Base-by-base conservation (phyloP, 2,329 filamentous ascomycete species). In the Aureobasidium namibiae region DNA sequence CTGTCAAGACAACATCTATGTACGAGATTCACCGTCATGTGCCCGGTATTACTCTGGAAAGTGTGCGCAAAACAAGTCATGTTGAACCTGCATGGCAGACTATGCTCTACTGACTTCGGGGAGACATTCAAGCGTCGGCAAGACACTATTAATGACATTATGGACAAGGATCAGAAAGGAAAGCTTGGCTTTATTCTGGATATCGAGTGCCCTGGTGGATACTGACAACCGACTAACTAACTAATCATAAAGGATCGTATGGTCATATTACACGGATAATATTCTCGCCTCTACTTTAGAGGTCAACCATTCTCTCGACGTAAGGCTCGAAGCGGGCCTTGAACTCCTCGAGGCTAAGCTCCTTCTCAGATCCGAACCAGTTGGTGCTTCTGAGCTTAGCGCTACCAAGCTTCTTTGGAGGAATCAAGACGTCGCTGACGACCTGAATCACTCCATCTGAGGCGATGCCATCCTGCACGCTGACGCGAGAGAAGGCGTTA, bases 391-490 rank as follows among this genome's bases (percentile, higher is more conserved):
- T 65, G 46, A 24, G 66, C 63, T 60, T 70, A 65, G 60, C 39
- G 14, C 68, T 68, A 26, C 73, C 73, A 65, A 76, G 68, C 62
- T 78, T 79, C 73, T 82, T 84, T 1, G 90, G 89, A 42, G 92
- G 92, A 63, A 96, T 83, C 60, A 95, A 74, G 0, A 96, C 83
- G 60, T 80, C 80, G 49, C 81, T 79, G 0, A 94, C 78, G 16
- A 92, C 84, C 60, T 96, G 92, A 38, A 95, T 82, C 14, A 92
- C 90, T 33, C 92, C 92, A 69, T 96, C 89, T 67, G 80, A 82
- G 0, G 86, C 88, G 59, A 94, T 72, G 0, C 79, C 86, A 68
- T 96, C 90, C 63, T 85, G 77, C 7, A 89, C 75, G 0, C 77
- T 76, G 1, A 95, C 87, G 7, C 76, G 76, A 2, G 80, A 77